Evolutionary conservation across 1,284 basidiomycete genomes (phyloP), one percentile per base, ranked within the genome.

Genomic region (Ustilago crameri): DNA sequence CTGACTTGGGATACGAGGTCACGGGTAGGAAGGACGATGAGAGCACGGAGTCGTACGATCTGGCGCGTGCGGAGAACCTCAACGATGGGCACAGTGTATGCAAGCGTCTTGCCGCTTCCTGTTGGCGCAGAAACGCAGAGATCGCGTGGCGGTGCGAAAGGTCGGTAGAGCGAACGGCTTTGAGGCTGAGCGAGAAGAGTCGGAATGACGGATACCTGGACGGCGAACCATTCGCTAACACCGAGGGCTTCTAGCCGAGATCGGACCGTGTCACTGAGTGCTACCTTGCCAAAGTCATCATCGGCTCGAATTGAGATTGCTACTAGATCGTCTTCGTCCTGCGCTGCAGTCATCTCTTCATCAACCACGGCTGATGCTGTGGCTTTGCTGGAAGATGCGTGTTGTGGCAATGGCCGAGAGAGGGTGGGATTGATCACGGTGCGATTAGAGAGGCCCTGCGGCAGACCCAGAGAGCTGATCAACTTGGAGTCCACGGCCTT

Each of bases 51-150:
- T 27, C 92, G 88, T 5, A 63, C 61, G 3, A 80, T 46, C n/a
- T 56, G 51, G 7, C 52, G 51, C 35, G 56, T 46, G 5, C 63
- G 48, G 51, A 56, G 44, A 18, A 57, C 49, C 87, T 98, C 93
- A 26, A 97, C 87, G 52, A 98, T 92, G 1, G 95, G 95, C 18
- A 98, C 85, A 4, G 91, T 91, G 84, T 98, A 98, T 14, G 93
- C 92, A 20, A 98, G 87, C 0, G 95, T 98, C 85, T 98, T 98
- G 0, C 95, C 95, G 74, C 93, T 95, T 30, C 95, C 95, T 0
- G 95, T 98, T 0, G 96, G 96, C 1, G 96, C 96, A 5, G 93
- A 96, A n/a, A 96, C 92, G 76, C 95, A 95, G 9, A 95, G 87
- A 83, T 99, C 96, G 40, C 87, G 87, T 23, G 90, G 90, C 24